A percentile compares a stretch with the other conserved stretches of the same genome.
Evolutionary conservation across 768 basidiomycete genomes (phyloP).

Genomic region (Suillus subalutaceus): DNA sequence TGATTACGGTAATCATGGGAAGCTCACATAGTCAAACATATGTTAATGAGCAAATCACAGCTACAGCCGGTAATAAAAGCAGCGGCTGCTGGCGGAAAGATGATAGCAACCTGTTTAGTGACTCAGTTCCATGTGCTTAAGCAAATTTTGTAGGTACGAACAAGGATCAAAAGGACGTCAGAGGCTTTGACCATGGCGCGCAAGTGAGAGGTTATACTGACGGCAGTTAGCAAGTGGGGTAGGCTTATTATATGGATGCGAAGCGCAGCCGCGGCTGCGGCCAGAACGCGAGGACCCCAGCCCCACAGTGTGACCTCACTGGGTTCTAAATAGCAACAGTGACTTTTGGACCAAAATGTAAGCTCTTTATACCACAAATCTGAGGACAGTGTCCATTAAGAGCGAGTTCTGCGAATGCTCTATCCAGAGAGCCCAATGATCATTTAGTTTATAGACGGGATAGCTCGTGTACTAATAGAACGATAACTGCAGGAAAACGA

Average conservation of each 20-base stretch:
- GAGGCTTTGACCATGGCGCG: conserved; percentile 54
- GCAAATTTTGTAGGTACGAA: conserved; percentile 34
- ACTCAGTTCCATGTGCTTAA: conserved; percentile 1
- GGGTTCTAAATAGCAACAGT: neutral
- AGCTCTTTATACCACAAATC: neutral
- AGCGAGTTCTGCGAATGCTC: neutral
- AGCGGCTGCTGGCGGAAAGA: conserved; percentile 83
- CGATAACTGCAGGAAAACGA: conserved; percentile 9
- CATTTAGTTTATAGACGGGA: conserved; percentile 3
- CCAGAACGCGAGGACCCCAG: neutral
- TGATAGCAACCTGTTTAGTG: conserved; percentile 63
- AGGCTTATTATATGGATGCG: conserved; percentile 1
- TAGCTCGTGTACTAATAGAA: conserved; percentile 6
- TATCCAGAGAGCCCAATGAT: conserved; percentile 7
- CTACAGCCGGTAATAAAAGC: conserved; percentile 80
- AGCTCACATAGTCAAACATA: conserved; percentile 73
- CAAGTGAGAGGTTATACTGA: neutral
- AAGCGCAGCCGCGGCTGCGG: conserved; percentile 1
- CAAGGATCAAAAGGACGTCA: conserved; percentile 80
- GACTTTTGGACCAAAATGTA: no score
- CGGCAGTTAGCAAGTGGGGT: neutral
- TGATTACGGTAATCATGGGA: neutral
- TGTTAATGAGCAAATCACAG: conserved; percentile 86
- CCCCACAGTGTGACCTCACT: neutral
- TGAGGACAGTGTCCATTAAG: neutral